Evolutionary conservation across 208 protist genomes (phyloP).

Genomic region (Spongospora subterranea): DNA sequence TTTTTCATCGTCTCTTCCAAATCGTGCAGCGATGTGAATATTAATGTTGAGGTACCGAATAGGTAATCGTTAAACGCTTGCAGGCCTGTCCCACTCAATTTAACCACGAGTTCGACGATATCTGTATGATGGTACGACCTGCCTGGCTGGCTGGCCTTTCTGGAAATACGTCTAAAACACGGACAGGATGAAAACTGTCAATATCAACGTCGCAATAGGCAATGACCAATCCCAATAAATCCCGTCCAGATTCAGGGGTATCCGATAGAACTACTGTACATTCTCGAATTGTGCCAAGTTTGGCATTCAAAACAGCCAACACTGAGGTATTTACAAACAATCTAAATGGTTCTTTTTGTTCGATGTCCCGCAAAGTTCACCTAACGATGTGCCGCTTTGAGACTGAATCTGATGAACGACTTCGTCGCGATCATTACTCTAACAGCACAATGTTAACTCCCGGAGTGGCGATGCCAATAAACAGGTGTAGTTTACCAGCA

Average conservation of each 20-base stretch:
- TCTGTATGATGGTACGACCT: neutral
- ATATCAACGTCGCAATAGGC: neutral
- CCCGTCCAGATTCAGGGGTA: neutral
- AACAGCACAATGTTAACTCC: neutral
- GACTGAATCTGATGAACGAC: neutral
- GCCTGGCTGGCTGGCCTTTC: neutral
- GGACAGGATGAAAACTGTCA: neutral
- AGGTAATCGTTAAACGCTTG: slow-evolving; percentile 38
- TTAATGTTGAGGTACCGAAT: neutral
- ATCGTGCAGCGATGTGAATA: neutral
- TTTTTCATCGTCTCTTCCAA: neutral
- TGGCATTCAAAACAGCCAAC: neutral
- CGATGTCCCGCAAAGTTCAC: neutral
- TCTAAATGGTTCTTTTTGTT: neutral
- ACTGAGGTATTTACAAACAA: neutral
- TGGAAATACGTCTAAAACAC: slow-evolving; percentile 29
- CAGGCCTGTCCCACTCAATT: neutral
- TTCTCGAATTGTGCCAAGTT: neutral
- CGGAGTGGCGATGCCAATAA: neutral
- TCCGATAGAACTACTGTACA: neutral
- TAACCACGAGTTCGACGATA: neutral
- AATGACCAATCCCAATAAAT: slow-evolving; percentile 9
- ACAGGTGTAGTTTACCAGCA: neutral
- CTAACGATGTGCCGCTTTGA: neutral
- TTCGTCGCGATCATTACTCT: neutral